Evolutionary conservation across 1,284 basidiomycete species (phyloP).

Genomic region (Caloboletus inedulis): DNA sequence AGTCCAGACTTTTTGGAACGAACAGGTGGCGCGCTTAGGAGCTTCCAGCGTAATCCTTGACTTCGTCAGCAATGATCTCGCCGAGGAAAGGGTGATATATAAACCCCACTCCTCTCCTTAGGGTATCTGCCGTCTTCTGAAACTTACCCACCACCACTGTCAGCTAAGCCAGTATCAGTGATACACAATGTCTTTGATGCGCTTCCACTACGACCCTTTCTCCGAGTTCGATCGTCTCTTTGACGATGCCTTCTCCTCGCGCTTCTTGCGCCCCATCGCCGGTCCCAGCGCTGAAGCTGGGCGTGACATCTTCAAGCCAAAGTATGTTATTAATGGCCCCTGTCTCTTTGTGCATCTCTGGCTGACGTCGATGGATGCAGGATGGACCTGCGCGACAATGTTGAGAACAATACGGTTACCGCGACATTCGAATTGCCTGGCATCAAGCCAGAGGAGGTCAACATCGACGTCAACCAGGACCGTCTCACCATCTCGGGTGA

Average conservation of each 20-base stretch:
- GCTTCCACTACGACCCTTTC: slow-evolving; percentile 48
- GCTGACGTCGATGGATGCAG: slow-evolving; percentile 26
- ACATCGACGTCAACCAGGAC: slow-evolving; percentile 42
- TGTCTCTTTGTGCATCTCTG: background rate
- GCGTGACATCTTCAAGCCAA: slow-evolving; percentile 27
- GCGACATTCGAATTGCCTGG: slow-evolving; percentile 52
- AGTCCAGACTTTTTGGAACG: too few species aligned
- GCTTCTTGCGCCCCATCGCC: slow-evolving; percentile 20
- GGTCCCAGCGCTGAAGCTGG: slow-evolving; percentile 4
- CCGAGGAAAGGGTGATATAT: background rate
- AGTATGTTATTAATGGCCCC: slow-evolving; percentile 12
- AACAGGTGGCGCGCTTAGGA: slow-evolving; percentile 1
- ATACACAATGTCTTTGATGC: slow-evolving; percentile 33
- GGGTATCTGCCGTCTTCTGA: background rate
- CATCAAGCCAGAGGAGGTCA: slow-evolving; percentile 41
- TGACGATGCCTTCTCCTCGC: slow-evolving; percentile 42
- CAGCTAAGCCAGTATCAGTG: background rate
- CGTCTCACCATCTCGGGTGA: slow-evolving; percentile 48
- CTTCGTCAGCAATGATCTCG: slow-evolving; percentile 13
- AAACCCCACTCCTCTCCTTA: background rate
- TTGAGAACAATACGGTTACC: slow-evolving; percentile 39
- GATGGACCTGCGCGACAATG: slow-evolving; percentile 47
- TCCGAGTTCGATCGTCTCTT: slow-evolving; percentile 51
- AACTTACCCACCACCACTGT: background rate
- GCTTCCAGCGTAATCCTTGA: background rate